Base-by-base conservation (phyloP, 1,139 yeast species). In the Kodamaea ohmeri region DNA sequence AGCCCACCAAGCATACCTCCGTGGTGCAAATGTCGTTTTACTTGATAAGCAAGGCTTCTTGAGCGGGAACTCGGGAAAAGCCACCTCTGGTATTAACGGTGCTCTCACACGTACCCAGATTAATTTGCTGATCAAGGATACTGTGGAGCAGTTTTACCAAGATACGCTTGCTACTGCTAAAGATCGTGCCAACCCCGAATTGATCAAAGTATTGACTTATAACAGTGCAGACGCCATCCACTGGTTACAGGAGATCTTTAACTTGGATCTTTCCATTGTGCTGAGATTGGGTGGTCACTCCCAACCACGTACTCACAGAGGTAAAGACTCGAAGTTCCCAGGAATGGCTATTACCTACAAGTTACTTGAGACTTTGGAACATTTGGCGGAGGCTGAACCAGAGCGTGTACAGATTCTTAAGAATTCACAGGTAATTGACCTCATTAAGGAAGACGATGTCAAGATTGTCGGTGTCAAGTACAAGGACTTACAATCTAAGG, bases 31-130 rank as follows among this genome's bases (percentile, higher is more conserved):
- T 48, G 78, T 83, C 12, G 58, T 82, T 0, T 52, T 83, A 13
- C 51, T 83, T 15, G 90, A 83, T 46, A 83, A 83, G 50, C 78
- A 76, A 37, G 71, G 78, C 11, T 76, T 76, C 48, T 64, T 83
- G 29, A 86, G 90, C 40, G 95, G 95, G 4, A 85, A 84, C 53
- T 81, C 90, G 27, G 80, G 85, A 19, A 83, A 83, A 56, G 95
- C 95, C 1, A 82, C 90, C 0, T 78, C 87, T 15, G 95, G 95
- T 17, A 85, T 86, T 49, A 85, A 83, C 56, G 95, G 92, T 14
- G 80, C 87, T 1, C 64, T 72, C 25, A 81, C 94, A 0, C 55
- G 74, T 14, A 75, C 88, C 1, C 92, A 86, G 54, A 61, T 68
- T 16, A 52, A 63, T 18, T 59, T 71, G 28, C 56, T 66, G 4